Base-by-base conservation (phyloP, 1,139 yeast species). In the Candida tropicalis region DNA sequence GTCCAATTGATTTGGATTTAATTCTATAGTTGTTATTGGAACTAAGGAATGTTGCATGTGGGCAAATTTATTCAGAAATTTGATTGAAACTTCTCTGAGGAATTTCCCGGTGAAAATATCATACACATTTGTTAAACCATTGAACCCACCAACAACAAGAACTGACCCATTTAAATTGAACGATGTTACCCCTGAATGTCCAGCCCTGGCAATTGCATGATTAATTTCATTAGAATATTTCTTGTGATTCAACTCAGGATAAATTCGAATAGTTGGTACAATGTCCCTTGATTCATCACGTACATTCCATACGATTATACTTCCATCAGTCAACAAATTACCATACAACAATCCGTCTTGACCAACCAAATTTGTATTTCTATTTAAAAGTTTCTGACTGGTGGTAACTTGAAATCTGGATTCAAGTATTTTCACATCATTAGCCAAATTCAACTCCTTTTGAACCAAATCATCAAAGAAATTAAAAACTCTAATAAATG, bases 81-180 rank as follows among this genome's bases (percentile, higher is more conserved):
- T 68, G 3, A 70, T 59, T 7, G 78, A 70, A 5, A 76, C 75
- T 22, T 75, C 75, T 43, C 82, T 64, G 12, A 82, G 56, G 36
- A 68, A 70, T 35, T 70, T 73, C 2, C 93, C 93, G 0, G 81
- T 81, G 41, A 81, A 68, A 0, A 80, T 71, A 56, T 88, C 87
- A 59, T 80, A 80, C 18, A 86, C 65, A 40, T 82, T 78, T 4
- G 82, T 74, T 48, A 70, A 72, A 15, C 93, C 93, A 50, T 82
- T 76, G 52, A 74, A 76, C 2, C 87, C 86, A 0, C 87, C 86
- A 2, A 82, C 68, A 1, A 82, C 69, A 5, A 84, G 63, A 3
- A 84, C 74, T 49, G 66, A 40, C 61, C 79, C 53, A 65, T 70
- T 54, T 57, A 76, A 40, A 45, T 71, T 62, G 58, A 72, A 45